phyloP scores from a whole-genome alignment of 352 stramenopile genomes.

The Pythium monospermum region DNA sequence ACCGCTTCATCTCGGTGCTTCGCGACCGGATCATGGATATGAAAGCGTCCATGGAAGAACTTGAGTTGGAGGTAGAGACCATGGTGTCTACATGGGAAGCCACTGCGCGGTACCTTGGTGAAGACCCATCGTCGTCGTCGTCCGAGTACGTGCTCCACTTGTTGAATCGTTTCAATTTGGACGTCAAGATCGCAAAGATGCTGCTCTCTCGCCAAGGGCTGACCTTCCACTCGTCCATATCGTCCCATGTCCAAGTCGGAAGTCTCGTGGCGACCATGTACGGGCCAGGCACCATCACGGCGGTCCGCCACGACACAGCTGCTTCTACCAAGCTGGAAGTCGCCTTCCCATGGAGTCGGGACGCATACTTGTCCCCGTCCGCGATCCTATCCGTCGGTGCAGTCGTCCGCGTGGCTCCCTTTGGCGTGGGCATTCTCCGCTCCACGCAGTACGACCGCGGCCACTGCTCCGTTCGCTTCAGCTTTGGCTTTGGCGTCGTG shows the following conservation, averaged over 20 bases:
- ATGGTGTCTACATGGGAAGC: constrained; percentile 59
- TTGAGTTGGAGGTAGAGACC: constrained; percentile 61
- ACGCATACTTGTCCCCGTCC: constrained; percentile 46
- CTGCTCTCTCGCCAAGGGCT: constrained; percentile 56
- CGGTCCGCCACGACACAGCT: constrained; percentile 46
- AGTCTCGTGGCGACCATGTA: constrained; percentile 57
- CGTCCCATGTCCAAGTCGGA: constrained; percentile 33
- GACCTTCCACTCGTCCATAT: constrained; percentile 26
- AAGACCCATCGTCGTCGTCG: constrained; percentile 46
- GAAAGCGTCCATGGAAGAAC: constrained; percentile 45
- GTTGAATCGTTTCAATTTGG: constrained; percentile 66
- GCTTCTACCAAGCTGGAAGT: constrained; percentile 69
- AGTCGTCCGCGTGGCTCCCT: constrained; percentile 40
- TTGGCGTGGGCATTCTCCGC: constrained; percentile 62
- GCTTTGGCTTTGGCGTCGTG: constrained; percentile 58
- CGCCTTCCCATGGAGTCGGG: constrained; percentile 60
- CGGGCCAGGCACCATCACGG: constrained; percentile 56
- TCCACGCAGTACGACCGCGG: constrained; percentile 53
- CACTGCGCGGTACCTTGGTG: constrained; percentile 61
- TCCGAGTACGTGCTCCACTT: constrained; percentile 70
- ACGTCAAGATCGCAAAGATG: constrained; percentile 69
- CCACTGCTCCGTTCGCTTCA: constrained; percentile 56
- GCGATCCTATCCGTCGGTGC: constrained; percentile 42
- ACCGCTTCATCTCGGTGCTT: constrained; percentile 53
- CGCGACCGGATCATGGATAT: constrained; percentile 39